Base-by-base conservation (phyloP, 2,329 filamentous ascomycete species). In the Nemania bipapillata region DNA sequence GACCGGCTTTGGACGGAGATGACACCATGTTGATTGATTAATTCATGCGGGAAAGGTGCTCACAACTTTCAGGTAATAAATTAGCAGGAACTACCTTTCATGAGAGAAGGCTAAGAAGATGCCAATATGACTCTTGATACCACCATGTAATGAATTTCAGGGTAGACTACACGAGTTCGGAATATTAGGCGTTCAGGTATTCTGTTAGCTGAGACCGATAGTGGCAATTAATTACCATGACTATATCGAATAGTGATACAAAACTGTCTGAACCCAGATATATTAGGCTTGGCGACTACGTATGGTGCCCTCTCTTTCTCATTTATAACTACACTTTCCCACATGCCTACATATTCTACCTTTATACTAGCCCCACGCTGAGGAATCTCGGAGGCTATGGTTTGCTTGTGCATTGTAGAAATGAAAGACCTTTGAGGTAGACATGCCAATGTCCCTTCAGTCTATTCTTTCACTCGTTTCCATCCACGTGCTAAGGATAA, bases 21-120 rank as follows among this genome's bases (percentile, higher is more conserved):
- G 95, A 98, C 83, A 97, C 94, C 17, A 97, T 97, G 93, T 84
- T 94, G 77, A 86, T 94, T 75, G 90, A 88, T 57, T 70, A 69
- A 12, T 32, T 35, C 72, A 55, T 4, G 40, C 20, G 50, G 12
- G 26, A 11, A 2, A 9, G 12, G 30, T 9, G 3, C 1, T 24
- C 28, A 42, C 15, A 42, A 50, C 22, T 42, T 35, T 2, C 12
- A 17, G n/a, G 11, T 24, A 56, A 49, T 40, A n/a, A 17, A 11
- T 15, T 9, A 32, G 30, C 20, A 20, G 5, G 15, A n/a, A 20
- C 26, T 5, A n/a, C 5, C 15, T 35, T 26, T 12, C 15, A 49
- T 40, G 9, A 50, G 24, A 47, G 32, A 40, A 35, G 40, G 28
- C 24, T 7, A 3, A 6, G 32, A 52, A 26, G 24, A 56, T 30